Percentiles rank a stretch among this genome's conserved stretches.
Evolutionary conservation across 1,284 basidiomycete genomes (phyloP).

Genomic region (Marasmius fiardii): DNA sequence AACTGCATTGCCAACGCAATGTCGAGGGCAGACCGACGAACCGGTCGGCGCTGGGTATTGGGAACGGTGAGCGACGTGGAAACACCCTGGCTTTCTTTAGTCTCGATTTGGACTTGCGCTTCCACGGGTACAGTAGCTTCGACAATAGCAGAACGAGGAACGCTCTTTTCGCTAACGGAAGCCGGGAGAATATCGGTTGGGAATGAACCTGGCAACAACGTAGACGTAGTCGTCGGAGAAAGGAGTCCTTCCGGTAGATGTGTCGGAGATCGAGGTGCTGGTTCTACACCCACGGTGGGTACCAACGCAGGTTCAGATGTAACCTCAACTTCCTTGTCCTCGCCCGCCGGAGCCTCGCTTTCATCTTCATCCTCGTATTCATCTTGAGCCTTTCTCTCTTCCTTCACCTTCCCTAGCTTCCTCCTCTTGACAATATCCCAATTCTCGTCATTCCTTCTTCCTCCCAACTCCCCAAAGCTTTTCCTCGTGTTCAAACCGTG

Average conservation of each 20-base stretch:
- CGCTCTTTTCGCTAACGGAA: not conserved
- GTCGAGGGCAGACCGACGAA: constrained; percentile 48
- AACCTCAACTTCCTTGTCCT: not conserved
- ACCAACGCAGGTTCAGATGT: not conserved
- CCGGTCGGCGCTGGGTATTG: constrained; percentile 17
- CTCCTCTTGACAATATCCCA: not conserved
- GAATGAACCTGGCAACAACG: constrained; percentile 18
- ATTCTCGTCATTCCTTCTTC: constrained; percentile 1
- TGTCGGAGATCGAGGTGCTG: not conserved
- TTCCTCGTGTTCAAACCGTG: not conserved
- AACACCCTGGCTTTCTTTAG: not conserved
- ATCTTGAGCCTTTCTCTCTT: not conserved
- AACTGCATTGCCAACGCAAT: constrained; percentile 75
- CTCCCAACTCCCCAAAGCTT: not conserved
- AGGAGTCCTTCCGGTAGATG: not conserved
- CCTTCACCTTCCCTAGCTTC: not conserved
- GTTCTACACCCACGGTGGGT: constrained; percentile 6
- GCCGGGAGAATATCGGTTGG: constrained; percentile 9
- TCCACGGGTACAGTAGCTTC: no score
- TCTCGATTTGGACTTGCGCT: not conserved
- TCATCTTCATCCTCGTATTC: not conserved
- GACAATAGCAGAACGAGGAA: no score
- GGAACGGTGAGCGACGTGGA: constrained; percentile 14
- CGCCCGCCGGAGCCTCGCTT: not conserved
- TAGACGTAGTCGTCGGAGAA: constrained; percentile 13